Evolutionary conservation across 495 filamentous ascomycete species (phyloP).

Genomic region (Hypoxylon subgilvum): DNA sequence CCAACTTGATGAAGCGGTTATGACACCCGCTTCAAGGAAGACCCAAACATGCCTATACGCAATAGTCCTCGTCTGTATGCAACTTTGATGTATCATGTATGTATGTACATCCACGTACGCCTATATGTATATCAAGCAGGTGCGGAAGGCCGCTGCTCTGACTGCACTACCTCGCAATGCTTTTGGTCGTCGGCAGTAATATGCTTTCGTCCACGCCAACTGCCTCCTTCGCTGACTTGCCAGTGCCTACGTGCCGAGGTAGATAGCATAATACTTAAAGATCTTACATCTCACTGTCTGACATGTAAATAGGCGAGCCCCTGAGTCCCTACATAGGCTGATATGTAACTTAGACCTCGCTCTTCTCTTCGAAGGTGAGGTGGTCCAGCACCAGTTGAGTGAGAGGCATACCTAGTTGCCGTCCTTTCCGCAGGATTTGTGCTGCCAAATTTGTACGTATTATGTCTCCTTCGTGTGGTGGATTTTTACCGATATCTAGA

Average conservation of each 20-base stretch:
- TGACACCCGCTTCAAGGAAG: constrained; percentile 31
- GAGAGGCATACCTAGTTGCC: constrained; percentile 1
- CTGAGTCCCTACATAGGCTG: constrained; percentile 16
- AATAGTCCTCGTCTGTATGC: neutral
- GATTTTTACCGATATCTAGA: constrained; percentile 14
- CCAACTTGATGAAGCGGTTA: constrained; percentile 7
- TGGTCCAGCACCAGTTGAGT: no score
- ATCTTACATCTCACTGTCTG: constrained; percentile 23
- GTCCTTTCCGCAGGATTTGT: constrained; percentile 24
- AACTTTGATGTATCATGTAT: constrained; percentile 3
- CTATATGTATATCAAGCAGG: constrained; percentile 17
- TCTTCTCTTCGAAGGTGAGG: no score
- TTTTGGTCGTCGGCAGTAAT: no score
- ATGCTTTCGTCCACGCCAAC: no score
- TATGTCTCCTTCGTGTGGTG: constrained; percentile 12
- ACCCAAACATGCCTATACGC: constrained; percentile 3
- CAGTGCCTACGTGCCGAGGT: no score
- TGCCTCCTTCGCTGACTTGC: constrained; percentile 3
- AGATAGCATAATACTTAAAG: constrained; percentile 19
- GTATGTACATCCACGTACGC: constrained; percentile 27
- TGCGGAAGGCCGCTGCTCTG: constrained; percentile 24
- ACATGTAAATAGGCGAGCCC: constrained; percentile 1
- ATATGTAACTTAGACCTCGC: no score
- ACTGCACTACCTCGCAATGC: constrained; percentile 11
- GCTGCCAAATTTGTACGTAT: constrained; percentile 10